Base-by-base conservation (phyloP, 768 basidiomycete genomes). In the Dacryopinax spathularia region DNA sequence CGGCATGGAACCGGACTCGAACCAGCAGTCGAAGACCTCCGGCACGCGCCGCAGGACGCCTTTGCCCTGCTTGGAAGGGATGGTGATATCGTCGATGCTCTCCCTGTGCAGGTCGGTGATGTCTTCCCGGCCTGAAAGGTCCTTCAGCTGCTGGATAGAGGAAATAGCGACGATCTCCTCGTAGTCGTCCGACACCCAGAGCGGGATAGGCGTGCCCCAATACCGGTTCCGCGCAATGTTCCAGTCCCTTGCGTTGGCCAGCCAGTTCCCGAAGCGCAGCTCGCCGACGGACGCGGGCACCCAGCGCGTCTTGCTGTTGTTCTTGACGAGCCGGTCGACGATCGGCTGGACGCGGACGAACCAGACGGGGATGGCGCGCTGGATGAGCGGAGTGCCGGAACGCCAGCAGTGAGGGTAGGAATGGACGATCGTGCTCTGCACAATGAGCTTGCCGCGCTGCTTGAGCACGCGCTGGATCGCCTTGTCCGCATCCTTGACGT, bases 11-110 rank as follows among this genome's bases (percentile, higher is more conserved):
- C 7, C 96, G 2, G 95, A 98, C 76, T 99, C 96, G 72, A 99
- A 99, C 96, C 96, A 99, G 71, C 96, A 99, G 72, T 99, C 96
- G 72, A 99, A 98, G 35, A 99, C 92, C 73, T 98, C 96, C 65
- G 96, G 91, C n/a, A 97, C 81, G 60, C 96, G 86, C 74, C 82
- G 89, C 25, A 99, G 76, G 12, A 75, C 74, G 16, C 95, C 95
- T 69, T 91, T 94, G 61, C 94, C 95, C 72, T 83, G 76, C 72
- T 86, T 78, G 20, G 93, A 96, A 10, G 95, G 96, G 70, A 98
- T 97, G 60, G 91, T 94, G 76, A 99, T 89, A 71, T 91, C 84
- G 72, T 98, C 94, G 70, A 99, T 92, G 70, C 84, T 90, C 67
- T 99, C 92, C 62, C 94, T 80, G 75, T 98, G 95, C 43, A 99